Base-by-base conservation (phyloP, 2,329 filamentous ascomycete species). In the Colletotrichum trifolii region DNA sequence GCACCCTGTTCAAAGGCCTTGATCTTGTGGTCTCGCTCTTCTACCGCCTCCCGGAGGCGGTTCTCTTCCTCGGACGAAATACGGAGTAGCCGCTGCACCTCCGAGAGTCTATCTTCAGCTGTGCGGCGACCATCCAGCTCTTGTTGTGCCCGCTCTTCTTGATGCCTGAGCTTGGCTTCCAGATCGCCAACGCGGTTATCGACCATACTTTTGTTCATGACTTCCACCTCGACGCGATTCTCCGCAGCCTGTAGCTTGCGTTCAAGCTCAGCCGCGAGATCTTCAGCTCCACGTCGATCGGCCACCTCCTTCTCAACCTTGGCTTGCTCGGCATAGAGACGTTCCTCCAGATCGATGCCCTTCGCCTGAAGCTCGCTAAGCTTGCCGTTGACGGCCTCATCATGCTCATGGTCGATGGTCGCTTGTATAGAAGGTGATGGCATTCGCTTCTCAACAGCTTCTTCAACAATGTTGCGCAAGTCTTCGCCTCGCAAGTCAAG, bases 61-160 rank as follows among this genome's bases (percentile, higher is more conserved):
- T 85, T 85, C 68, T 91, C 89, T 73, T 94, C 90, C 72, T 93
- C 89, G n/a, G 90, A 87, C 6, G 90, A 86, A 67, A 89, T 85
- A 64, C 87, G 86, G 34, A 93, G 82, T 25, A 90, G 83, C 59
- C 88, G 84, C 75, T 94, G 89, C n/a, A 89, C 83, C 73, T 94
- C 91, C 6, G 89, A 86, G 12, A 93, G 80, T 66, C 87, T 87
- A 72, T 94, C 91, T 74, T 94, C 91, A 1, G 89, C 89, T 39
- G 87, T 83, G 58, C 90, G 86, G 64, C 91, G 87, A 52, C 79
- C 78, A 48, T 84, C 81, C 64, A 90, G 79, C 71, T 94, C 90
- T 56, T 87, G 79, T 67, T 93, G 90, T 1, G 84, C 85, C 60
- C 85, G 84, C 40, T 83, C 82, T 69, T 93, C 89, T 40, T 90